Percentiles rank a stretch among this genome's conserved stretches.
These are phyloP conservation scores for Mucor saturninus DNA, from an alignment of 371 early-diverging fungal genomes.

Conservation along the genomic window DNA sequence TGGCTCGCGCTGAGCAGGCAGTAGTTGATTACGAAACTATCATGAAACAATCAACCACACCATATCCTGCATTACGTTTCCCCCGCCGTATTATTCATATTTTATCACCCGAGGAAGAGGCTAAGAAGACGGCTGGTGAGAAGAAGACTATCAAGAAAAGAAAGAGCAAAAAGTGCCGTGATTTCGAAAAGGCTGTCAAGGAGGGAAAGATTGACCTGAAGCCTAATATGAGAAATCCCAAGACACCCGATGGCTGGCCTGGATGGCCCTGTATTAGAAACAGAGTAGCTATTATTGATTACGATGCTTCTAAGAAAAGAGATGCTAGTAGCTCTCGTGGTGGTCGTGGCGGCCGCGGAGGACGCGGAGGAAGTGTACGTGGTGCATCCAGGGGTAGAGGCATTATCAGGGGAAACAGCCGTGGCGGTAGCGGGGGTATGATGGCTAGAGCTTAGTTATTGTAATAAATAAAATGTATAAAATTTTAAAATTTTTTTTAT, in stretches of 20 bases:
- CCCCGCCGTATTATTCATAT: constrained; percentile 36
- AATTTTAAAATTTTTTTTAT: too few relatives aligned
- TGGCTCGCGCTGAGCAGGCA: constrained; percentile 27
- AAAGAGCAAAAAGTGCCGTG: constrained; percentile 52
- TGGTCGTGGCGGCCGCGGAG: neutral
- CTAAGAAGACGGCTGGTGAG: constrained; percentile 9
- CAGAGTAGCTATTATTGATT: constrained; percentile 35
- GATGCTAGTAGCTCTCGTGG: constrained; percentile 1
- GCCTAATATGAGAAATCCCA: constrained; percentile 46
- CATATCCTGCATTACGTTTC: constrained; percentile 33
- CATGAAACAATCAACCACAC: constrained; percentile 35
- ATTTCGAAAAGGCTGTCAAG: constrained; percentile 44
- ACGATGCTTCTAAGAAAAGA: constrained; percentile 7
- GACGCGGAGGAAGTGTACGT: neutral
- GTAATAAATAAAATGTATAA: constrained; percentile 3
- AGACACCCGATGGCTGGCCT: constrained; percentile 48
- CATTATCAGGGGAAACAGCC: constrained; percentile 8
- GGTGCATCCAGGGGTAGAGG: constrained; percentile 13
- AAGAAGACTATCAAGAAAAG: constrained; percentile 29
- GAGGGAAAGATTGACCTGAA: constrained; percentile 30
- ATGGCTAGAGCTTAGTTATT: constrained; percentile 1
- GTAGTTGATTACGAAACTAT: constrained; percentile 37
- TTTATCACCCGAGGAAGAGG: constrained; percentile 14
- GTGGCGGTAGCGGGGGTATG: constrained; percentile 1
- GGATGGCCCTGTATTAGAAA: constrained; percentile 56